A percentile compares a stretch with the other conserved stretches of the same genome.
phyloP scores from a whole-genome alignment of 306 rosid genomes.

The Lagenaria siceraria region DNA sequence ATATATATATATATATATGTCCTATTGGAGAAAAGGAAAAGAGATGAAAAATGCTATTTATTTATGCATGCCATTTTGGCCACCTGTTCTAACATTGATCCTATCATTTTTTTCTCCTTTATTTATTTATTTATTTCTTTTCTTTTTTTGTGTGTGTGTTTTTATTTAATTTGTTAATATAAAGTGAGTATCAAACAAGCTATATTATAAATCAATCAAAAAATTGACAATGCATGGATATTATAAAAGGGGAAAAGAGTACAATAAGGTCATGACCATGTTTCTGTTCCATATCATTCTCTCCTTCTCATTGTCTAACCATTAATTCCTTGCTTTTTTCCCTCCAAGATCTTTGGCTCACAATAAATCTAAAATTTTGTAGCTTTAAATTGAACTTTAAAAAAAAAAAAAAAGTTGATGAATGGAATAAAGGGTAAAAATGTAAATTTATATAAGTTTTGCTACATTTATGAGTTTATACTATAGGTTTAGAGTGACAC shows the following conservation, averaged over 20 bases:
- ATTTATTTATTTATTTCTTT: not conserved
- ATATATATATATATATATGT: not conserved
- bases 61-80: not conserved
- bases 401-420: no score
- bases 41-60: not conserved
- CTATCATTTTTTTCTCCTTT: not conserved
- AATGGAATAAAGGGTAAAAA: not conserved
- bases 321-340: not conserved
- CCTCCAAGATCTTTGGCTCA: not conserved
- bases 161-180: not conserved
- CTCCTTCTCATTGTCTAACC: not conserved
- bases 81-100: not conserved
- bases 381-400: not conserved
- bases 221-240: conserved; percentile 1
- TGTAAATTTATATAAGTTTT: not conserved
- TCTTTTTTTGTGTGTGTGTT: not conserved
- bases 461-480: not conserved
- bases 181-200: not conserved
- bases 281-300: not conserved
- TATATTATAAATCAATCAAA: not conserved
- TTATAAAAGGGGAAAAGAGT: not conserved
- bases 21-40: not conserved
- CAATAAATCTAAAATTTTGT: not conserved
- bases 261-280: not conserved
- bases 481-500: no score